Base-by-base conservation (phyloP, 2,329 filamentous ascomycete genomes). In the Pestalotiopsis sp. region DNA sequence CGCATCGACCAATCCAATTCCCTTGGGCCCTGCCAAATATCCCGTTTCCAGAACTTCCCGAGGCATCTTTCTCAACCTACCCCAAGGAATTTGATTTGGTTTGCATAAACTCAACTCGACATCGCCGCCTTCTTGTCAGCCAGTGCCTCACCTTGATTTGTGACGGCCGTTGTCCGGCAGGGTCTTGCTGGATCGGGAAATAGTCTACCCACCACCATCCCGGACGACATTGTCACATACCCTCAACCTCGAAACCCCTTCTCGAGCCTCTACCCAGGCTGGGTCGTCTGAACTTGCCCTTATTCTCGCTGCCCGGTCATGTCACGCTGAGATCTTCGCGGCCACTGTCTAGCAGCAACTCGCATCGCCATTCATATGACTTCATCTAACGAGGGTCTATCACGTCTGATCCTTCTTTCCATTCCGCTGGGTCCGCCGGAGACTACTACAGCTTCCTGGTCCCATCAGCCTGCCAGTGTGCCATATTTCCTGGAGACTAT, bases 241-340 rank as follows among this genome's bases (percentile, higher is more conserved):
- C 39, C 7, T 35, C 24, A 48, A 44, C 60, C 11, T 40, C 60
- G 60, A 63, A 30, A 63, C 10, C 38, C 38, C 30, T 35, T 35
- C 30, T 35, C 30, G 30, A 58, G 56, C 26, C 20, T 22, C 38
- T 40, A 35, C 30, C 30, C 9, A 35, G 30, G 30, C 22, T 4
- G 60, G 60, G 24, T 63, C 60, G 60, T 63, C 60, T 63, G 60
- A 39, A 63, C 20, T 63, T 63, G 60, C 60, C 60, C n/a, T n/a
- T 52, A 20, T 44, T 17, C 44, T 52, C 17, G 44, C 40, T 40
- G 26, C 35, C 17, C 30, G 60, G n/a, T 35, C 13, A 62, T 26
- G 35, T 62, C n/a, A 44, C 52, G 38, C 60, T 52, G 39, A n/a
- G 35, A 39, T 52, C 26, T 39, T 48, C 22, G 56, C n/a, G 56